Evolutionary conservation across 176 grass and related monocot species (phyloP).

Genomic region (Eleusine indica): DNA sequence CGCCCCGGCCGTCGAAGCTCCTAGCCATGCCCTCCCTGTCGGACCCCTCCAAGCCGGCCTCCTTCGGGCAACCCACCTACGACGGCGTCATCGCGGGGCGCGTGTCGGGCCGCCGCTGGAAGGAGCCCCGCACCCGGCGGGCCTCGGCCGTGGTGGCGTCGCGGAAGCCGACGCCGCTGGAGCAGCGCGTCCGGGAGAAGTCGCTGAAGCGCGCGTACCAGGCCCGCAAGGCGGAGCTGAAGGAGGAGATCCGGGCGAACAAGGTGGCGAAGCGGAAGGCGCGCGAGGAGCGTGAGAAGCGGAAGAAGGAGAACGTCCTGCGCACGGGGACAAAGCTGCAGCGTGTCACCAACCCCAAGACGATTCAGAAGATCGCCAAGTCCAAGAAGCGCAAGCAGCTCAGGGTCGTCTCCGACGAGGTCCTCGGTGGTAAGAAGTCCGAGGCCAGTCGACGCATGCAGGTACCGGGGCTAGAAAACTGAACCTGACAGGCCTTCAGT

Average conservation of each 20-base stretch:
- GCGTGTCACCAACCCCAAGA: conserved; percentile 91
- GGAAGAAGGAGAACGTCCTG: conserved; percentile 82
- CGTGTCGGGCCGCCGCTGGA: conserved; percentile 86
- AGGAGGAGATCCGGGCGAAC: conserved; percentile 85
- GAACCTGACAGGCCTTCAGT: not conserved
- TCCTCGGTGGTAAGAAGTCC: conserved; percentile 60
- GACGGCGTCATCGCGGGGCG: conserved; percentile 85
- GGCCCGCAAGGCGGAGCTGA: conserved; percentile 73
- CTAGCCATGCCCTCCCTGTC: conserved; percentile 64
- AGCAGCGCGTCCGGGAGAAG: conserved; percentile 80
- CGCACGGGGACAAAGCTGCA: conserved; percentile 83
- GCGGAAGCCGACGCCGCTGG: conserved; percentile 58
- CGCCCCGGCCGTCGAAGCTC: conserved; percentile 62
- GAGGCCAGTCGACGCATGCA: conserved; percentile 50
- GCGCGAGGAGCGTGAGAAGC: conserved; percentile 91
- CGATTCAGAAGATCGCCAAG: conserved; percentile 94
- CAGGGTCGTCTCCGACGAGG: conserved; percentile 79
- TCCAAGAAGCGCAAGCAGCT: conserved; percentile 83
- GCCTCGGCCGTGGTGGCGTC: conserved; percentile 69
- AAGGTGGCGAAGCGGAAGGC: conserved; percentile 80
- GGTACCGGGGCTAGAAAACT: conserved; percentile 50
- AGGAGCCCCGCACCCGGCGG: conserved; percentile 72
- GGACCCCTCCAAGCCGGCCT: conserved; percentile 76
- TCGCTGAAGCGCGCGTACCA: conserved; percentile 82
- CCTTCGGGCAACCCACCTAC: conserved; percentile 82